Base-by-base conservation (phyloP, 2,329 filamentous ascomycete genomes). In the Trichoderma cornu-damae region DNA sequence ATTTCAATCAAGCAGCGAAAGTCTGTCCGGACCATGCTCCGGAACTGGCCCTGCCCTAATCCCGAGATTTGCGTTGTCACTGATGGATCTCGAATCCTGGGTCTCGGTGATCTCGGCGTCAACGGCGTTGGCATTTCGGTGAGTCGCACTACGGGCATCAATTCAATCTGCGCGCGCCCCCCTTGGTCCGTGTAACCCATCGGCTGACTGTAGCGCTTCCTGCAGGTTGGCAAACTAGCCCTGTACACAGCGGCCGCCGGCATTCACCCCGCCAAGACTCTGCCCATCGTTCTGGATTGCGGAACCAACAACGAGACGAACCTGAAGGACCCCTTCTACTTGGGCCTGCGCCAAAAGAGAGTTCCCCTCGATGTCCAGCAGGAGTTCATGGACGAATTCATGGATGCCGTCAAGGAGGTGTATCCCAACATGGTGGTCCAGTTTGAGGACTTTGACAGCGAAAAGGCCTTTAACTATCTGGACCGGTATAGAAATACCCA, bases 121-220 rank as follows among this genome's bases (percentile, higher is more conserved):
- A 96, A 96, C 73, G 94, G 94, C 68, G 96, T 97, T 79, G 94
- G 94, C 64, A 99, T 99, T 73, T 91, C 94, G 61, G 93, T 86
- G 75, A 75, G 82, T 80, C 14, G 40, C 44, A 12, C 11, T n/a
- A 11, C 12, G 7, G 26, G 11, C n/a, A n/a, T n/a, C n/a, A n/a
- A n/a, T n/a, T n/a, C n/a, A 16, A 34, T 14, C 34, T 6, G n/a
- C 44, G 24, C 30, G n/a, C n/a, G n/a, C 12, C 35, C 9, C 6
- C n/a, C 12, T 12, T 8, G n/a, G 11, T 47, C 26, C 6, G 12
- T 32, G 20, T n/a, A 52, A 37, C 18, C 22, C 38, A 32, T 24
- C 24, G 2, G 26, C 20, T 24, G 16, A 37, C 24, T 40, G 30
- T 38, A 11, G 43, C 32, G 16, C 61, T 66, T 68, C 68, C 59